These are phyloP conservation scores for Venturia effusa DNA, from an alignment of 2,329 filamentous ascomycete species.

Conservation along the genomic window DNA sequence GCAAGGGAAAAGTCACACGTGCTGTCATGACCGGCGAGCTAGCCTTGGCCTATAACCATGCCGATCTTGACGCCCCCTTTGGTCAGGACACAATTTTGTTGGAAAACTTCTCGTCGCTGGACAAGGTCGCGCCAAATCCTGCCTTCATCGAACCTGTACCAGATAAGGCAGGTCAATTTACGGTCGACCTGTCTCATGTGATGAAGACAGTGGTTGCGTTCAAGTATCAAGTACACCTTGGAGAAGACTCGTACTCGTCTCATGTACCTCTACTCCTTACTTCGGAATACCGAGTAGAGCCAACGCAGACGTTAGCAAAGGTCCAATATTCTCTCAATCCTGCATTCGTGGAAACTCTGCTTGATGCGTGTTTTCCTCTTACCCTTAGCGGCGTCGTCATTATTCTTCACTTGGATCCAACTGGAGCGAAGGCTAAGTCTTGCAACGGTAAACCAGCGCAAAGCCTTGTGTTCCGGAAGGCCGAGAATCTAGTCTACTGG, in stretches of 20 bases:
- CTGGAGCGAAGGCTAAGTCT: constrained; percentile 46
- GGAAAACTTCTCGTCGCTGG: constrained; percentile 77
- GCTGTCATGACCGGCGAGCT: constrained; percentile 78
- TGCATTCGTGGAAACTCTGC: constrained; percentile 35
- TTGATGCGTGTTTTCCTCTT: constrained; percentile 32
- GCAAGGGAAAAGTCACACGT: constrained; percentile 58
- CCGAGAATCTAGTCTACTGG: constrained; percentile 72
- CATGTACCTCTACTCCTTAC: constrained; percentile 65
- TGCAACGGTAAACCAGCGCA: constrained; percentile 61
- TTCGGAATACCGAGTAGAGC: constrained; percentile 72
- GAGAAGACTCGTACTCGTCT: constrained; percentile 39
- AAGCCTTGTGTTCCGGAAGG: constrained; percentile 65
- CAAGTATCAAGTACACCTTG: constrained; percentile 78
- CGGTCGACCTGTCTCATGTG: constrained; percentile 61
- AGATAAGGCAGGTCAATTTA: constrained; percentile 68
- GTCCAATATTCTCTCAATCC: constrained; percentile 80
- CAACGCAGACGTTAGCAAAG: constrained; percentile 76
- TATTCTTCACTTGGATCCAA: constrained; percentile 54
- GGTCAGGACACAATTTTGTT: constrained; percentile 61
- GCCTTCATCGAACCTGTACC: constrained; percentile 68
- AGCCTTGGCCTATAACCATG: constrained; percentile 68
- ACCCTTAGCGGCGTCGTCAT: constrained; percentile 65
- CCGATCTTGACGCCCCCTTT: constrained; percentile 32
- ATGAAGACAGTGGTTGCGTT: constrained; percentile 69
- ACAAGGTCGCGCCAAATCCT: constrained; percentile 88